Conservation (phyloP, 306 rosid species). For the Dalbergia oliveri region DNA sequence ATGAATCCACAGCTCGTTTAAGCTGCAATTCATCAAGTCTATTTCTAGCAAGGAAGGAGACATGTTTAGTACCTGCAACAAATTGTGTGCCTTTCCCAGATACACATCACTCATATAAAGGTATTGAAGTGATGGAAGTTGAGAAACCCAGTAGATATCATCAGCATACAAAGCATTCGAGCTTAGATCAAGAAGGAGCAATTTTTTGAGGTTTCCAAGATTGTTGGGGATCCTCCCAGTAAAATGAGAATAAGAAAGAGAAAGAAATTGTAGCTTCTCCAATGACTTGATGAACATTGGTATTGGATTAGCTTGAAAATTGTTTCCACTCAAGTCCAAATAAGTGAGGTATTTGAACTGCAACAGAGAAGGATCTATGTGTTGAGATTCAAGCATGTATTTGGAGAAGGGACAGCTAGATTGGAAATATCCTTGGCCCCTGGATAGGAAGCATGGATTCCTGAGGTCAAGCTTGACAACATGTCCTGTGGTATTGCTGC, state of each 20-base stretch:
- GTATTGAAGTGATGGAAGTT: conserved; percentile 29
- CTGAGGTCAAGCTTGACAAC: conserved; percentile 2
- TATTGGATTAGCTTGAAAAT: conserved; percentile 16
- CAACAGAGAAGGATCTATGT: conserved; percentile 12
- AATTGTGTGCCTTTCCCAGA: not conserved
- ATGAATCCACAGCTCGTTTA: not conserved
- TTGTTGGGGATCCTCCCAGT: conserved; percentile 33
- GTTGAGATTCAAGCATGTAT: not conserved
- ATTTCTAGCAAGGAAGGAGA: conserved; percentile 34
- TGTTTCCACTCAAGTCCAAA: conserved; percentile 48
- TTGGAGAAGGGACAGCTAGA: not conserved
- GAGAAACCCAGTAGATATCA: conserved; percentile 44
- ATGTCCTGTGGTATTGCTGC: conserved; percentile 39
- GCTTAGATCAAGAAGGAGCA: conserved; percentile 36
- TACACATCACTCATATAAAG: too few relatives aligned
- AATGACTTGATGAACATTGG: conserved; percentile 26
- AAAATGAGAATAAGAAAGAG: conserved; percentile 18
- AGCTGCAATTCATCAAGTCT: not conserved
- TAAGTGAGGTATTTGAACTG: conserved; percentile 29
- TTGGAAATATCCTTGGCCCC: not conserved
- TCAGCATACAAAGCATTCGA: not conserved
- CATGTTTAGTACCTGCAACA: too few relatives aligned
- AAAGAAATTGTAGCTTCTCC: conserved; percentile 13
- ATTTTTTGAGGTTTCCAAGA: conserved; percentile 43
- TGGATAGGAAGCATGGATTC: conserved; percentile 7